A percentile compares a stretch with the other conserved stretches of the same genome.
These are phyloP conservation scores for Royoungia palumana DNA, from an alignment of 768 basidiomycete genomes.

Conservation along the genomic window DNA sequence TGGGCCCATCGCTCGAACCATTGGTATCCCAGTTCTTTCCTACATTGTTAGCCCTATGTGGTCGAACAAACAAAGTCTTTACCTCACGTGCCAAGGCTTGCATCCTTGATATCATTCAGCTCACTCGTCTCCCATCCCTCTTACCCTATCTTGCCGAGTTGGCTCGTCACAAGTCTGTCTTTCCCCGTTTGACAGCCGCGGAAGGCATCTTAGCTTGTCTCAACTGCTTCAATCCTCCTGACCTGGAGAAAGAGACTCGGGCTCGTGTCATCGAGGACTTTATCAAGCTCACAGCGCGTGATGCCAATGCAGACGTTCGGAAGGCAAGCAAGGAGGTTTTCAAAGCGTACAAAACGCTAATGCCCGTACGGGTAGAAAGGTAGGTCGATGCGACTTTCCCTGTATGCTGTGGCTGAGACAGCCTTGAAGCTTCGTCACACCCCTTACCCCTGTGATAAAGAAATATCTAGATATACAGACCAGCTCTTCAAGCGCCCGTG, in stretches of 20 bases:
- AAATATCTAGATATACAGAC: constrained; percentile 64
- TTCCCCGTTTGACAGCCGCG: constrained; percentile 59
- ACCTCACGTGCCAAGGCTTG: constrained; percentile 60
- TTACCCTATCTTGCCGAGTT: constrained; percentile 57
- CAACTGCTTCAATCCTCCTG: constrained; percentile 76
- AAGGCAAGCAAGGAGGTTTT: constrained; percentile 68
- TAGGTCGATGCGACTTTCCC: constrained; percentile 31
- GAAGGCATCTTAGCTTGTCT: constrained; percentile 65
- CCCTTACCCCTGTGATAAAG: constrained; percentile 71
- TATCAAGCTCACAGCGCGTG: constrained; percentile 63
- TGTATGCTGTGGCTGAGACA: constrained; percentile 5
- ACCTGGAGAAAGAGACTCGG: constrained; percentile 65
- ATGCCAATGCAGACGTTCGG: constrained; percentile 74
- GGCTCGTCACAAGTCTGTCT: constrained; percentile 62
- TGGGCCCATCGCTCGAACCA: constrained; percentile 63
- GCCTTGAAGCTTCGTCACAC: constrained; percentile 58
- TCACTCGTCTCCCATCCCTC: constrained; percentile 63
- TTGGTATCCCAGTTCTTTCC: constrained; percentile 68
- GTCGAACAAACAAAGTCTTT: constrained; percentile 77
- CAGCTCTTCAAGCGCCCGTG: background rate
- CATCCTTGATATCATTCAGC: constrained; percentile 58
- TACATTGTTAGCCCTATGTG: constrained; percentile 60
- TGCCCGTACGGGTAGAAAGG: constrained; percentile 68
- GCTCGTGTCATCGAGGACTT: constrained; percentile 66
- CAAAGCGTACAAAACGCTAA: constrained; percentile 67